Evolutionary conservation across 495 filamentous ascomycete species (phyloP).

Genomic region (Neohortaea acidophila): DNA sequence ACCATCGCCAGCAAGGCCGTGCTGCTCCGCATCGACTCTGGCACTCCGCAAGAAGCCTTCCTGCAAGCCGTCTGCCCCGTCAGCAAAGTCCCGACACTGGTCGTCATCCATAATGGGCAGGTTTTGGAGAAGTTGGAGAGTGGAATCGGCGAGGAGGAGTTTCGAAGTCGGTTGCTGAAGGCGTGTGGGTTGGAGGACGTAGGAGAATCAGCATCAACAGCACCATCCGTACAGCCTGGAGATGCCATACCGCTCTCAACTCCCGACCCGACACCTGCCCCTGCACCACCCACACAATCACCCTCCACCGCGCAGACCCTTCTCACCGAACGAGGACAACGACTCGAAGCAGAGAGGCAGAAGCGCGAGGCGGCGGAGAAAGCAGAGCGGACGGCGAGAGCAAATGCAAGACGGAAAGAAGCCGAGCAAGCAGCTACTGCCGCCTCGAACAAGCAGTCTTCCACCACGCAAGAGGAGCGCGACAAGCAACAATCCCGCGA

Average conservation of each 20-base stretch:
- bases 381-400: conserved; percentile 10
- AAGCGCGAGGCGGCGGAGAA: conserved; percentile 11
- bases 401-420: conserved; percentile 10
- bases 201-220: background rate
- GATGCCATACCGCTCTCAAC: background rate
- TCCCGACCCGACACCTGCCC: background rate
- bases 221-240: background rate
- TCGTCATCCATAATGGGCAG: conserved; percentile 45
- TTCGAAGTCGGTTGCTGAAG: conserved; percentile 3
- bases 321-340: conserved; percentile 13
- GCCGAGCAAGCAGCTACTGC: conserved; percentile 7
- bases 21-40: conserved; percentile 49
- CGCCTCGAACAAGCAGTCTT: conserved; percentile 14
- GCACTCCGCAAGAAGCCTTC: conserved; percentile 63
- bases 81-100: conserved; percentile 52
- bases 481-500: conserved; percentile 14
- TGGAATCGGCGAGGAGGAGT: conserved; percentile 10
- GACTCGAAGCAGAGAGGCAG: conserved; percentile 12
- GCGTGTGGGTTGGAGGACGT: conserved; percentile 4
- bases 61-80: conserved; percentile 68
- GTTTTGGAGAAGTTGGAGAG: conserved; percentile 12
- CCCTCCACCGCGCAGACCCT: conserved; percentile 1
- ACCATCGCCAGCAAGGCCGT: conserved; percentile 46
- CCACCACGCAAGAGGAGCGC: conserved; percentile 2
- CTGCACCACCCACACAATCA: background rate